These are phyloP conservation scores for Physaria fendleri DNA, from an alignment of 345 rosid species.

Conservation along the genomic window DNA sequence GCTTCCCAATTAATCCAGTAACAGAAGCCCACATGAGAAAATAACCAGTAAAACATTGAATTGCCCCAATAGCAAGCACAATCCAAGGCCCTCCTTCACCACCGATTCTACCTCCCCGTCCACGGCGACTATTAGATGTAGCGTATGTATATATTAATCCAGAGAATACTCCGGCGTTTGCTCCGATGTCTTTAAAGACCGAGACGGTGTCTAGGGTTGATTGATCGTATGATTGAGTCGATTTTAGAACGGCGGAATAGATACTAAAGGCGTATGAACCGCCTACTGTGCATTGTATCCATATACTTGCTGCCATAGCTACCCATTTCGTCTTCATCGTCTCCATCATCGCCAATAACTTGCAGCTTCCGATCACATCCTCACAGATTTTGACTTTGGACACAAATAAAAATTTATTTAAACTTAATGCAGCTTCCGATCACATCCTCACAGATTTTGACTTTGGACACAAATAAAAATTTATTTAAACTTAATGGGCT, in stretches of 20 bases:
- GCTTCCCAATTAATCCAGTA: conserved; percentile 50
- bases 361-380: too few relatives aligned
- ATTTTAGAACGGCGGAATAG: conserved; percentile 70
- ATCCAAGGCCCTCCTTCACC: conserved; percentile 58
- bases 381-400: too few relatives aligned
- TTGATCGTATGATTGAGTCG: conserved; percentile 73
- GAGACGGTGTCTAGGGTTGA: conserved; percentile 93
- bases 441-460: too few relatives aligned
- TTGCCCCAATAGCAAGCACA: conserved; percentile 57
- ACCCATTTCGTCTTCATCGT: conserved; percentile 41
- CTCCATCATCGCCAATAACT: conserved; percentile 18
- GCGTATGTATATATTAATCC: conserved; percentile 66
- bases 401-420: too few relatives aligned
- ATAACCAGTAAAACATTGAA: conserved; percentile 66
- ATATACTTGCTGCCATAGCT: conserved; percentile 73
- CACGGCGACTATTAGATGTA: conserved; percentile 26
- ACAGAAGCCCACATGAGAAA: conserved; percentile 84
- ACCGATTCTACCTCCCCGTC: neutral
- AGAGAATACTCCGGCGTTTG: conserved; percentile 72
- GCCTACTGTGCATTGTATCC: conserved; percentile 76
- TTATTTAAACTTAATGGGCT: too few relatives aligned
- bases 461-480: too few relatives aligned
- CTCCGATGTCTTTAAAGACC: conserved; percentile 94
- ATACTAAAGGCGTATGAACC: conserved; percentile 71
- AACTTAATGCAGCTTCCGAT: too few relatives aligned